These are phyloP conservation scores for Mangifera indica DNA, from an alignment of 345 rosid genomes.

Conservation along the genomic window DNA sequence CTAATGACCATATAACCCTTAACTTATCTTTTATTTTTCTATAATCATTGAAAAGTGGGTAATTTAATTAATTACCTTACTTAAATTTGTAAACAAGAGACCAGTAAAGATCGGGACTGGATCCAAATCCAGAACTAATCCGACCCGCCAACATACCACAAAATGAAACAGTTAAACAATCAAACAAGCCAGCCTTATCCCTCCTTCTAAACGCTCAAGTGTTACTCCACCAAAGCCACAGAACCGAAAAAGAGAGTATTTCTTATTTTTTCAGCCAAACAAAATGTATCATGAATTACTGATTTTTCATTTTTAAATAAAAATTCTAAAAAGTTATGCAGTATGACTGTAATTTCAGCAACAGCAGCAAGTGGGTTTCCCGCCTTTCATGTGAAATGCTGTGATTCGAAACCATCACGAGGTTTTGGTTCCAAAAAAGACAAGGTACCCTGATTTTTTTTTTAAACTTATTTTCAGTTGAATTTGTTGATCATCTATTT, in stretches of 20 bases:
- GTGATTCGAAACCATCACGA: constrained; percentile 36
- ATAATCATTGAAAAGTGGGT: too few relatives aligned
- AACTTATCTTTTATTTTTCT: too few relatives aligned
- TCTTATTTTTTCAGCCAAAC: not conserved
- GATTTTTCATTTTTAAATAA: not conserved
- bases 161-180: not conserved
- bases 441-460: constrained; percentile 1
- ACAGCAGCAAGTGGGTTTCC: constrained; percentile 16
- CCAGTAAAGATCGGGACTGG: too few relatives aligned
- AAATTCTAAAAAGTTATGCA: not conserved
- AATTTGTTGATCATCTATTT: too few relatives aligned
- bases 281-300: not conserved
- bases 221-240: not conserved
- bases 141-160: too few relatives aligned
- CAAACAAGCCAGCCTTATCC: not conserved
- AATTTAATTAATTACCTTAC: too few relatives aligned
- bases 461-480: not conserved
- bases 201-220: not conserved
- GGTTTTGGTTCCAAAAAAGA: constrained; percentile 46
- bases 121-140: too few relatives aligned
- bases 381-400: constrained; percentile 35
- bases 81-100: too few relatives aligned
- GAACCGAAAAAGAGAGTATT: not conserved
- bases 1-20: too few relatives aligned
- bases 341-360: not conserved